Evolutionary conservation across 768 basidiomycete species (phyloP), one percentile per base, ranked within the genome.

Genomic region (Chalciporus sphaerocephalus): DNA sequence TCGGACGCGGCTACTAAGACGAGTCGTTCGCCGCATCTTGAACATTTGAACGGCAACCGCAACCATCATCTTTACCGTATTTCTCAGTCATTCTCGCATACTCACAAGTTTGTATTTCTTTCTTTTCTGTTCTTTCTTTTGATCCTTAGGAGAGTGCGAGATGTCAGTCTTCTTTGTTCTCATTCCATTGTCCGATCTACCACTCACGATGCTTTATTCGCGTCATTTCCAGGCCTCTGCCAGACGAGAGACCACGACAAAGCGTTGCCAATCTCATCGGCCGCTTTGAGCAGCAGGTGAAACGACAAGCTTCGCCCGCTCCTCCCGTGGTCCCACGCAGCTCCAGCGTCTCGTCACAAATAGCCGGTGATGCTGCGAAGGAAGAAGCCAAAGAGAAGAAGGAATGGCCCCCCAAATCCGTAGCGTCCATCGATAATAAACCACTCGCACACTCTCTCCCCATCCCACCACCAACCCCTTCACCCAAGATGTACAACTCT

Each of bases 241-340:
- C 90, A 66, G 89, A 92, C 74, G 90, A 92, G 70, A 79, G 85
- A 60, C 88, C 89, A 39, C 85, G 90, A 48, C 80, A 79, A 62
- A 88, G 85, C 57, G 90, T 92, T 38, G 90, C 90, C 52, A 92
- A 91, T 62, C 83, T 92, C 69, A 92, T 92, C 59, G 90, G 90
- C 41, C 79, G 85, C 47, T 92, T 92, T 55, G 90, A 92, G 65
- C 86, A 79, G 56, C 83, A 87, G 68, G 81, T 75, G 45, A 91
- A 87, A 62, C 79, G 80, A 40, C 76, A 79, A 55, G 67, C 80
- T 4, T 54, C 69, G 9, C 60, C 74, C 22, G 56, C 57, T 22
- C 41, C 53, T 15, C 59, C 74, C 21, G 40, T 49, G 66, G 75
- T 53, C 23, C 72, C 79, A 13, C 77, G 85, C 48, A 83, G 81